Percentiles rank a stretch among this genome's conserved stretches.
These are phyloP conservation scores for Hypoxylon crocopeplum DNA, from an alignment of 495 filamentous ascomycete species.

Conservation along the genomic window DNA sequence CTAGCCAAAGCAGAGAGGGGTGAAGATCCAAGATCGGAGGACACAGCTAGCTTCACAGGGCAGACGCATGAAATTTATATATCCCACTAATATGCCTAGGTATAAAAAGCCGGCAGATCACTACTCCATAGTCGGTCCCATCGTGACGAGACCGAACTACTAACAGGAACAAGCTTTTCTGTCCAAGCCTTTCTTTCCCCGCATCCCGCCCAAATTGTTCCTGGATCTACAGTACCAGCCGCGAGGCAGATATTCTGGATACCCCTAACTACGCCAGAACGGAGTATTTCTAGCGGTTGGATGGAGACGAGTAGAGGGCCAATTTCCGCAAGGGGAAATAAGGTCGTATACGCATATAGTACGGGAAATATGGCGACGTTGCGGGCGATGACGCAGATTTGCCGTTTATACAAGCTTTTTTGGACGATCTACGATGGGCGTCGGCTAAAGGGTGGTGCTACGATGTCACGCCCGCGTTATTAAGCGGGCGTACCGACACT, in stretches of 20 bases:
- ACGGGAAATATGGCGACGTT: too few relatives aligned
- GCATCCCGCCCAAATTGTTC: slow-evolving; percentile 18
- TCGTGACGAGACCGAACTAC: slow-evolving; percentile 8
- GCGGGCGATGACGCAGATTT: too few relatives aligned
- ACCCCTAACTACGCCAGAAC: not conserved
- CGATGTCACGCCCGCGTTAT: too few relatives aligned
- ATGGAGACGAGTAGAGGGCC: not conserved
- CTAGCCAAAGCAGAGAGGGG: not conserved
- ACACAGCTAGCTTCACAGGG: not conserved
- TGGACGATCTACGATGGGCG: not conserved
- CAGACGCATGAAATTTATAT: not conserved
- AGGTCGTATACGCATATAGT: too few relatives aligned
- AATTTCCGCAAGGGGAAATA: slow-evolving; percentile 18
- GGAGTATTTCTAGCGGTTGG: not conserved
- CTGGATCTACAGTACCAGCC: slow-evolving; percentile 17
- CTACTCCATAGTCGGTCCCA: not conserved
- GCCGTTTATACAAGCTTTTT: slow-evolving; percentile 32
- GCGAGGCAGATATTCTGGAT: not conserved
- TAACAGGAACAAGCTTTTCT: slow-evolving; percentile 14
- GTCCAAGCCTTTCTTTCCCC: slow-evolving; percentile 11
- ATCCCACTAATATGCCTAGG: not conserved
- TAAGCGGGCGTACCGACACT: too few relatives aligned
- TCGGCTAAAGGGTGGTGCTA: too few relatives aligned
- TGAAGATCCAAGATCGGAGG: not conserved
- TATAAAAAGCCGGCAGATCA: not conserved